Percentiles rank a stretch among this genome's conserved stretches.
These are phyloP conservation scores for Bipolaris cookei DNA, from an alignment of 2,329 filamentous ascomycete species.

Conservation along the genomic window DNA sequence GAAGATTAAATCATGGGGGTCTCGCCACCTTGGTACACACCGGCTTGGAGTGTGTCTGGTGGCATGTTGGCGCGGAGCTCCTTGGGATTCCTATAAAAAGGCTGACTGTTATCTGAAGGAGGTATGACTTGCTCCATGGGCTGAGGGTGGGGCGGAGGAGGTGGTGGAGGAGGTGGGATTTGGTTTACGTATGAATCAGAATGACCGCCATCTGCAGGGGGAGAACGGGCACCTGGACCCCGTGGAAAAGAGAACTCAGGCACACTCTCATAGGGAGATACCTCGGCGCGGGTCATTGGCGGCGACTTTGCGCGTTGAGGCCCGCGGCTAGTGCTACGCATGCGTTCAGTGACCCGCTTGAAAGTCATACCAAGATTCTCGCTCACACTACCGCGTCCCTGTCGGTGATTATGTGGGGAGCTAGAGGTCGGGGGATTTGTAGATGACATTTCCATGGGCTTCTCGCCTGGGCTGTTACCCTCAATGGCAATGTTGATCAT, in stretches of 20 bases:
- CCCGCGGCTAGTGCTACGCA: slow-evolving; percentile 63
- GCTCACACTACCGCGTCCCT: slow-evolving; percentile 62
- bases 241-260: slow-evolving; percentile 43
- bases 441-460: slow-evolving; percentile 32
- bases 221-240: slow-evolving; percentile 34
- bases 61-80: slow-evolving; percentile 60
- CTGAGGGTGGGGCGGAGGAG: slow-evolving; percentile 43
- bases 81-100: slow-evolving; percentile 51
- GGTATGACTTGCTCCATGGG: slow-evolving; percentile 52
- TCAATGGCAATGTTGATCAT: slow-evolving; percentile 57
- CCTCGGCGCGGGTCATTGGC: slow-evolving; percentile 41
- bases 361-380: slow-evolving; percentile 62
- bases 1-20: slow-evolving; percentile 45
- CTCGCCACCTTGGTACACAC: slow-evolving; percentile 47
- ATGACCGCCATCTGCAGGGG: slow-evolving; percentile 33
- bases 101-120: slow-evolving; percentile 38
- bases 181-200: slow-evolving; percentile 38
- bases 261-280: slow-evolving; percentile 54
- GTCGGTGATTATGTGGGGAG: slow-evolving; percentile 56
- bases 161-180: slow-evolving; percentile 47
- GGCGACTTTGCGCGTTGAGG: slow-evolving; percentile 56
- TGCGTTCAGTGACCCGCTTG: slow-evolving; percentile 60
- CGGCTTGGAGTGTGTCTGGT: slow-evolving; percentile 53
- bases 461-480: slow-evolving; percentile 42
- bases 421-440: slow-evolving; percentile 38